Conservation (phyloP, 1,139 yeast genomes). For the Saccharomyces hybrid region DNA sequence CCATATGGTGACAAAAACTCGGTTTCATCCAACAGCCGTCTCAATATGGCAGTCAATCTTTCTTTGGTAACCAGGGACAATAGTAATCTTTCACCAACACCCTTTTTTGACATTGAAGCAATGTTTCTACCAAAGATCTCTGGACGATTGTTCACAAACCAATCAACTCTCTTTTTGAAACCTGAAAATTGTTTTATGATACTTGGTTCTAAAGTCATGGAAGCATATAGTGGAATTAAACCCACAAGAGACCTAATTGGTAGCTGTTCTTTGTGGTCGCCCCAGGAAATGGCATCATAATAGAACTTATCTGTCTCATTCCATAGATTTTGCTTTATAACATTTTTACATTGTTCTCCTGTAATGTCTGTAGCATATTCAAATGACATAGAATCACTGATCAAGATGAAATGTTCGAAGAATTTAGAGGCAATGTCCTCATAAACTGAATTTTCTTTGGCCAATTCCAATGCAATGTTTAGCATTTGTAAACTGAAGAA, state of each 20-base stretch:
- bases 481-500: slow-evolving; percentile 88
- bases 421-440: slow-evolving; percentile 94
- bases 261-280: slow-evolving; percentile 60
- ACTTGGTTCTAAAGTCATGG: slow-evolving; percentile 84
- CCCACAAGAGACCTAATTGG: slow-evolving; percentile 93
- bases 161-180: slow-evolving; percentile 75
- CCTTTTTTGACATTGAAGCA: slow-evolving; percentile 80
- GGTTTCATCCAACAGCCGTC: slow-evolving; percentile 77
- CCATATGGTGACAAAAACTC: slow-evolving; percentile 88
- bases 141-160: slow-evolving; percentile 74
- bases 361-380: slow-evolving; percentile 30
- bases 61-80: slow-evolving; percentile 80
- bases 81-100: slow-evolving; percentile 78
- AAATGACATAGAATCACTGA: slow-evolving; percentile 93
- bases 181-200: slow-evolving; percentile 72
- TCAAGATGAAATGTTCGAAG: slow-evolving; percentile 86
- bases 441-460: slow-evolving; percentile 79
- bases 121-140: slow-evolving; percentile 78
- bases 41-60: slow-evolving; percentile 66
- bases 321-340: slow-evolving; percentile 70
- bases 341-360: slow-evolving; percentile 35
- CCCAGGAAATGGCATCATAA: slow-evolving; percentile 89
- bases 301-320: slow-evolving; percentile 84
- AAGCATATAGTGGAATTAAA: slow-evolving; percentile 85
- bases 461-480: slow-evolving; percentile 85